Base-by-base conservation (phyloP, 2,329 filamentous ascomycete genomes). In the Aureobasidium sp. region DNA sequence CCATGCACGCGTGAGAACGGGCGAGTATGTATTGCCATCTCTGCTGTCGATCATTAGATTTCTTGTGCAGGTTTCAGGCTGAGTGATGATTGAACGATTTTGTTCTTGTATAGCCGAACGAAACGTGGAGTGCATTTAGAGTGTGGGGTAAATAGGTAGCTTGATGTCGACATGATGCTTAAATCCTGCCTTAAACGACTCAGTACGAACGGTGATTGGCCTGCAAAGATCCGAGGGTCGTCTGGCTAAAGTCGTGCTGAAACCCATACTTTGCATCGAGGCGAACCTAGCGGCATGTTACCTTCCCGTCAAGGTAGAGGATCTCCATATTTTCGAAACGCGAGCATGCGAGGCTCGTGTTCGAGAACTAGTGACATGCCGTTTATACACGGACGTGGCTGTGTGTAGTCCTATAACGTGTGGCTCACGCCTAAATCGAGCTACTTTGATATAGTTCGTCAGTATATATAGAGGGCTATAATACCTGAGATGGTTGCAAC, bases 191-290 rank as follows among this genome's bases (percentile, higher is more conserved):
- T 57, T 57, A 36, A 34, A 34, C 12, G 17, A 22, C 12, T 15
- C 25, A 45, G 41, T 6, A 39, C 39, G 27, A 45, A 36, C 41
- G 51, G 1, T 45, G 39, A 45, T 57, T 57, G 53, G 53, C 11
- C 3, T 25, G 25, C 15, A 17, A 34, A 45, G 25, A n/a, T 57
- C 39, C 53, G 41, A 45, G 25, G 25, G 37, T 57, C 53, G 53
- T 57, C 53, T 57, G 53, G 53, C 53, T 57, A 57, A 57, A 57
- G 39, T 57, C 53, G 52, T 9, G 27, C 36, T 57, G 53, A 57
- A 57, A 57, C 53, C 36, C 41, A 55, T 42, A 55, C 51, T 55
- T 31, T 42, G 36, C 36, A 20, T 41, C 51, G 51, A 55, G 37
- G 51, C 51, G 37, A 55, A 55, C 51, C 11, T 55, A 55, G 51